Percentiles rank a stretch among this genome's conserved stretches.
Evolutionary conservation across 768 basidiomycete genomes (phyloP).

Genomic region (Mycena pura): DNA sequence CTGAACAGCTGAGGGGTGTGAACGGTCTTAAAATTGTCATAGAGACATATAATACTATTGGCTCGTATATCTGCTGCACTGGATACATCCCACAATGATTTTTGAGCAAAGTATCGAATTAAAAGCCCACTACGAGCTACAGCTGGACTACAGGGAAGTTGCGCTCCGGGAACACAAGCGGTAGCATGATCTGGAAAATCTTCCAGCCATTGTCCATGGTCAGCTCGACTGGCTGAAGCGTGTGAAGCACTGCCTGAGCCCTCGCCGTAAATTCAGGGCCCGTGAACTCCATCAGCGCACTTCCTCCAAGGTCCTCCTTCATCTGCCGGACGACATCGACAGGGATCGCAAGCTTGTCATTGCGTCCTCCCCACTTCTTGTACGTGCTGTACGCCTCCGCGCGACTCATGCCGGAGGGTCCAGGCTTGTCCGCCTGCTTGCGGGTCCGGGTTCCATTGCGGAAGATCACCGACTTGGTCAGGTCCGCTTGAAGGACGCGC

Average conservation of each 20-base stretch:
- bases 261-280: slow-evolving; percentile 32
- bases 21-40: too few species aligned
- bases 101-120: too few species aligned
- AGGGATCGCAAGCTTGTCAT: slow-evolving; percentile 36
- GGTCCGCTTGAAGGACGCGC: slow-evolving; percentile 18
- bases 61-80: too few species aligned
- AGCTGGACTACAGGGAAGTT: too few species aligned
- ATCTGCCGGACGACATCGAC: slow-evolving; percentile 32
- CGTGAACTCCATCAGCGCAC: slow-evolving; percentile 38
- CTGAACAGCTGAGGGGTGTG: too few species aligned
- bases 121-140: too few species aligned
- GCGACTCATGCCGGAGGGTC: slow-evolving; percentile 42
- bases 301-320: slow-evolving; percentile 40
- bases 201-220: slow-evolving; percentile 36
- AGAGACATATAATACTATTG: too few species aligned
- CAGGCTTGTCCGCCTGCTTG: slow-evolving; percentile 38
- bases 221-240: slow-evolving; percentile 26
- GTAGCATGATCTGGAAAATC: slow-evolving; percentile 32
- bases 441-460: slow-evolving; percentile 36
- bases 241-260: slow-evolving; percentile 28
- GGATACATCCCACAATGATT: too few species aligned
- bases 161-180: slow-evolving; percentile 13
- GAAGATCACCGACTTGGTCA: slow-evolving; percentile 12
- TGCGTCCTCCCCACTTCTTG: slow-evolving; percentile 32
- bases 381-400: slow-evolving; percentile 36